Evolutionary conservation across 345 rosid species (phyloP).

Genomic region (Nasturtium officinale): DNA sequence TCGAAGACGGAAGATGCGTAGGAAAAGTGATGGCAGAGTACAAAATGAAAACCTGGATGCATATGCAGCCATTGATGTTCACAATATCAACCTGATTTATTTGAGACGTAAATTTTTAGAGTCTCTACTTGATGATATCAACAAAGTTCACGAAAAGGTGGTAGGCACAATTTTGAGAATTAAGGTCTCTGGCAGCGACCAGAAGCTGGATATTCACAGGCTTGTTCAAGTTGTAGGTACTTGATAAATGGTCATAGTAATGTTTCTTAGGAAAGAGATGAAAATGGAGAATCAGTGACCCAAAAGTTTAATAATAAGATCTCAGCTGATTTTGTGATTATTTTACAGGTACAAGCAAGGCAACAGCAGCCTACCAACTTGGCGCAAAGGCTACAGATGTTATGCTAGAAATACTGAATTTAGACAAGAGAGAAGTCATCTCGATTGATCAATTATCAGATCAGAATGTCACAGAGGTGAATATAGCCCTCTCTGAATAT

Average conservation of each 20-base stretch:
- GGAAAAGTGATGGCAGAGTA: slow-evolving; percentile 53
- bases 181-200: slow-evolving; percentile 63
- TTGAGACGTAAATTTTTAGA: slow-evolving; percentile 70
- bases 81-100: slow-evolving; percentile 76
- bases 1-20: slow-evolving; percentile 55
- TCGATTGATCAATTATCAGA: slow-evolving; percentile 75
- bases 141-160: slow-evolving; percentile 70
- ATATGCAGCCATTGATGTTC: slow-evolving; percentile 83
- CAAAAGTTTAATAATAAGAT: slow-evolving; percentile 15
- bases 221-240: slow-evolving; percentile 93
- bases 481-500: slow-evolving; percentile 24
- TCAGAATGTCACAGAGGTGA: slow-evolving; percentile 90
- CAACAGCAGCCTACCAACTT: slow-evolving; percentile 60
- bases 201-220: slow-evolving; percentile 71
- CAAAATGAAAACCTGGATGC: slow-evolving; percentile 52
- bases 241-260: slow-evolving; percentile 30
- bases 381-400: slow-evolving; percentile 61
- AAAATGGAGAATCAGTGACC: slow-evolving; percentile 12
- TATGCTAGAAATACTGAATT: slow-evolving; percentile 72
- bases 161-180: slow-evolving; percentile 89
- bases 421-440: slow-evolving; percentile 72
- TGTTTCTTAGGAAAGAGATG: slow-evolving; percentile 23
- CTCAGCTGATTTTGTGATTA: slow-evolving; percentile 32
- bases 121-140: slow-evolving; percentile 64
- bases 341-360: slow-evolving; percentile 65